phyloP scores from a whole-genome alignment of 192 early-diverging fungal species.

The Coemansia sp. region DNA sequence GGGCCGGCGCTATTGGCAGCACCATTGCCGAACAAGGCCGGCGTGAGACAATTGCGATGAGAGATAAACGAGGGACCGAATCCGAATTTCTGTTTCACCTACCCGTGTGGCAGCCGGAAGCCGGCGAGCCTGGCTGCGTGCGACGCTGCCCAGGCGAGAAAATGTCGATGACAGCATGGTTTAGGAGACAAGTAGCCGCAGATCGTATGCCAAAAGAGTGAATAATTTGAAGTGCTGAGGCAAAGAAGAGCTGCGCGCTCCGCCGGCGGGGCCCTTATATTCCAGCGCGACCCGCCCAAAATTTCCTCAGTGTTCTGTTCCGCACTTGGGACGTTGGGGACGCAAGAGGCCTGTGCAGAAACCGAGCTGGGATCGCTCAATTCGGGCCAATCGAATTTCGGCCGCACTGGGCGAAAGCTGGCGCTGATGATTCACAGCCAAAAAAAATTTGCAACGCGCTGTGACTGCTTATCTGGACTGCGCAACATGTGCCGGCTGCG shows the following conservation, averaged over 20 bases:
- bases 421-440: constrained; percentile 4
- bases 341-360: background rate
- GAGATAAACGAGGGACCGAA: background rate
- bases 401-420: background rate
- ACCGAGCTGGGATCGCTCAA: constrained; percentile 4
- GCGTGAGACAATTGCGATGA: background rate
- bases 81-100: constrained; percentile 14
- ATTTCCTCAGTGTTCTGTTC: background rate
- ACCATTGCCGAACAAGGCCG: no score
- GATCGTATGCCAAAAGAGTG: no score
- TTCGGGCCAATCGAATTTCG: constrained; percentile 1
- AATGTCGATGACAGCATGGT: constrained; percentile 33
- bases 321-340: constrained; percentile 7
- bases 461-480: no score
- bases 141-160: constrained; percentile 24
- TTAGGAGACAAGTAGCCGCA: background rate
- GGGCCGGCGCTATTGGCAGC: no score
- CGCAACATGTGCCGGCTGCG: no score
- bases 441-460: constrained; percentile 5
- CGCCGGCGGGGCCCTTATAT: background rate
- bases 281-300: no score
- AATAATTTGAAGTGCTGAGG: no score
- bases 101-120: constrained; percentile 32
- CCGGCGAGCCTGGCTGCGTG: constrained; percentile 27
- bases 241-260: background rate